A percentile compares a stretch with the other conserved stretches of the same genome.
Evolutionary conservation across 2,329 filamentous ascomycete species (phyloP).

Genomic region (Fusarium mangiferae): DNA sequence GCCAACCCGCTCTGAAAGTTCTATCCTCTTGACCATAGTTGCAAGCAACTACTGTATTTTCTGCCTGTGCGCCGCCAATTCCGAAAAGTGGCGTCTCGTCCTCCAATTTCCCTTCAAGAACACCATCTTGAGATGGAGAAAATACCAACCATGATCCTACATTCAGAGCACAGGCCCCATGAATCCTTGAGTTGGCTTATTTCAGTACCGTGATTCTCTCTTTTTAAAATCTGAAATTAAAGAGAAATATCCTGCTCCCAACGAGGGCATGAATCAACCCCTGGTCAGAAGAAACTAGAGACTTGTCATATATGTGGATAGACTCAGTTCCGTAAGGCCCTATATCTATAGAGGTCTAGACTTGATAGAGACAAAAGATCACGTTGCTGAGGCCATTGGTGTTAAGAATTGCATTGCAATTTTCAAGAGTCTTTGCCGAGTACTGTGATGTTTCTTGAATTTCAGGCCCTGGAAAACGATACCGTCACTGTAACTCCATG

Average conservation of each 20-base stretch:
- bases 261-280: not conserved
- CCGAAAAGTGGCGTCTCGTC: constrained; percentile 11
- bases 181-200: not conserved
- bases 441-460: constrained; percentile 9
- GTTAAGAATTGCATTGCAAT: not conserved
- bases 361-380: not conserved
- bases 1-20: constrained; percentile 8
- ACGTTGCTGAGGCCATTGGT: not conserved
- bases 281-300: constrained; percentile 8
- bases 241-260: not conserved
- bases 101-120: constrained; percentile 18
- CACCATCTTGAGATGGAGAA: not conserved
- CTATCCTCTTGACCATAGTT: not conserved
- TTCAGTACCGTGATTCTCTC: not conserved
- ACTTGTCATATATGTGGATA: constrained; percentile 7
- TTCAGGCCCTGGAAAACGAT: not conserved
- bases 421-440: constrained; percentile 5
- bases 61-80: constrained; percentile 2
- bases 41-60: not conserved
- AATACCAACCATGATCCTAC: not conserved
- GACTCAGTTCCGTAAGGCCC: not conserved
- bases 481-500: constrained; percentile 16
- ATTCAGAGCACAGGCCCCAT: not conserved
- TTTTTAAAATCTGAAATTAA: not conserved
- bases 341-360: not conserved